phyloP scores from a whole-genome alignment of 495 filamentous ascomycete species.

The Polyplosphaeria fusca region DNA sequence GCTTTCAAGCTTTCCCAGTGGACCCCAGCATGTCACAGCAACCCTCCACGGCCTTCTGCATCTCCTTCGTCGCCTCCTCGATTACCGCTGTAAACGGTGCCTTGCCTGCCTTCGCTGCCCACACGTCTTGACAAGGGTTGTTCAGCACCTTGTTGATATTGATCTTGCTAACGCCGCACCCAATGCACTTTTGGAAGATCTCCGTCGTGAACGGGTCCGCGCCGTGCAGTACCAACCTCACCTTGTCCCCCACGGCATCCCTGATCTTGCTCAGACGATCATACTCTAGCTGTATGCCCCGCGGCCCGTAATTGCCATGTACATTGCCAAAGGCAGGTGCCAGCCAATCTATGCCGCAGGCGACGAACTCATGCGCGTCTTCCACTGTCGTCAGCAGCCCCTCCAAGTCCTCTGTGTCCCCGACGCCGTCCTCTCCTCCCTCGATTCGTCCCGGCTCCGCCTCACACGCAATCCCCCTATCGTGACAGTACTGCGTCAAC shows the following conservation, averaged over 20 bases:
- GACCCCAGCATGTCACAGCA: conserved; percentile 71
- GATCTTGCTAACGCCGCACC: conserved; percentile 67
- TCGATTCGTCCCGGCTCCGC: conserved; percentile 81
- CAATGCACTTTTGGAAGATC: conserved; percentile 64
- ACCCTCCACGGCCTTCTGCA: conserved; percentile 72
- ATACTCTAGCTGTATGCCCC: conserved; percentile 75
- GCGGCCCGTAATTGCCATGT: conserved; percentile 75
- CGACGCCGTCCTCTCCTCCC: conserved; percentile 79
- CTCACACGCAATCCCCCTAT: conserved; percentile 71
- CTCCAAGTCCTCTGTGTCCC: conserved; percentile 69
- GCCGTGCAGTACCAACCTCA: conserved; percentile 72
- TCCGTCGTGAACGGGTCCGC: conserved; percentile 66
- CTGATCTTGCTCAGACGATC: conserved; percentile 64
- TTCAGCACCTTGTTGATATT: conserved; percentile 86
- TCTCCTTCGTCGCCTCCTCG: conserved; percentile 66
- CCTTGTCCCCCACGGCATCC: conserved; percentile 57
- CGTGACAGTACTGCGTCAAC: conserved; percentile 68
- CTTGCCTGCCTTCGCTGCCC: conserved; percentile 65
- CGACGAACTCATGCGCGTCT: conserved; percentile 72
- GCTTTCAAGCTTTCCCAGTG: conserved; percentile 54
- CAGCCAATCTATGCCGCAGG: conserved; percentile 73
- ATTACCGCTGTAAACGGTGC: conserved; percentile 64
- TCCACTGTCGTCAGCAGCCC: conserved; percentile 73
- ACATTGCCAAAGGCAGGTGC: conserved; percentile 86
- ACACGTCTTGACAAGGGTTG: conserved; percentile 61